phyloP scores from a whole-genome alignment of 164 flowering plant genomes.

The Warburgia ugandensis region DNA sequence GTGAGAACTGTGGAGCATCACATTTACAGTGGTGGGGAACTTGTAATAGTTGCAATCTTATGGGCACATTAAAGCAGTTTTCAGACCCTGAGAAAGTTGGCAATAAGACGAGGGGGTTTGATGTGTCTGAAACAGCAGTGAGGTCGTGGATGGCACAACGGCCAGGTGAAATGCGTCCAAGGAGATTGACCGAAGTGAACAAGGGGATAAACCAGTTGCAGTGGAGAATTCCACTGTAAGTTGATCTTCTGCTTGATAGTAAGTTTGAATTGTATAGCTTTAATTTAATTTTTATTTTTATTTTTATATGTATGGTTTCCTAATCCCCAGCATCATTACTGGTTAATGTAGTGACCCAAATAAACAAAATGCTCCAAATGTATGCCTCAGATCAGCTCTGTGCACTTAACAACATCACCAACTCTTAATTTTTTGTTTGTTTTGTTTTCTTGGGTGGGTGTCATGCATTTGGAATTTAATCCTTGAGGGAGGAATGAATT shows the following conservation, averaged over 20 bases:
- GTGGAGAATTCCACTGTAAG: constrained; percentile 80
- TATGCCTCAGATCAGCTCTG: too few species aligned
- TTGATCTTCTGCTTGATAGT: too few species aligned
- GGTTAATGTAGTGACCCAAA: too few species aligned
- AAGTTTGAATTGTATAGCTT: too few species aligned
- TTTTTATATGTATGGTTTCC: background rate
- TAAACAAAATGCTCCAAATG: too few species aligned
- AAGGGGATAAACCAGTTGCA: constrained; percentile 35
- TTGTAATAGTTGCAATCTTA: constrained; percentile 40
- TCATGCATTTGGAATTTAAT: too few species aligned
- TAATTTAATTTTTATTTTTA: too few species aligned
- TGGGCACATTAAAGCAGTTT: constrained; percentile 46
- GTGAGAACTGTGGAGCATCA: constrained; percentile 59
- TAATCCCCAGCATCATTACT: background rate
- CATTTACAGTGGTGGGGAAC: constrained; percentile 88
- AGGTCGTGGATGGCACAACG: constrained; percentile 53
- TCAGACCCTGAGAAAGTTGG: constrained; percentile 18
- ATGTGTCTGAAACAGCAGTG: constrained; percentile 29
- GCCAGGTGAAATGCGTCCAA: constrained; percentile 27
- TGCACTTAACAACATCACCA: too few species aligned
- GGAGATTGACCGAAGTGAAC: constrained; percentile 58
- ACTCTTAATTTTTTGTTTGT: too few species aligned
- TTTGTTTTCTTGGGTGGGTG: too few species aligned
- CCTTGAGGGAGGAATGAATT: too few species aligned
- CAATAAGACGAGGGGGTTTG: constrained; percentile 25